phyloP scores from a whole-genome alignment of 371 early-diverging fungal species.

The Apophysomyces variabilis region DNA sequence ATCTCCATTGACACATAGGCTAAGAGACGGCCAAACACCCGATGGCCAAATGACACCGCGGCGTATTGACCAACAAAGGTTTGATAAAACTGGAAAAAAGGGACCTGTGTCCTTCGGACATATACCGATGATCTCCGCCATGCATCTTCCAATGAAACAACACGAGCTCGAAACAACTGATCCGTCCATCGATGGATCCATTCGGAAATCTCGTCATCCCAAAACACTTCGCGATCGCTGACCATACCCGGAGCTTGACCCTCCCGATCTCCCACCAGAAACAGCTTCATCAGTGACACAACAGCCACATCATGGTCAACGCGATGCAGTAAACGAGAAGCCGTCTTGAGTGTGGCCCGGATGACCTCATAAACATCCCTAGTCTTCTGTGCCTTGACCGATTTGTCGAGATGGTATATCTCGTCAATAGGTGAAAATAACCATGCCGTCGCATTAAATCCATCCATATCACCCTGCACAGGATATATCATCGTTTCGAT shows the following conservation, averaged over 20 bases:
- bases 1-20: slow-evolving; percentile 52
- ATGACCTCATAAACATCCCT: slow-evolving; percentile 34
- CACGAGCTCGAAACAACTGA: slow-evolving; percentile 29
- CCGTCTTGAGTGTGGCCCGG: slow-evolving; percentile 42
- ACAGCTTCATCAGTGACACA: slow-evolving; percentile 58
- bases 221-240: slow-evolving; percentile 56
- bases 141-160: slow-evolving; percentile 36
- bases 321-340: slow-evolving; percentile 19
- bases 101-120: slow-evolving; percentile 45
- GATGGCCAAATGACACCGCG: slow-evolving; percentile 48
- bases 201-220: slow-evolving; percentile 44
- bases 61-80: slow-evolving; percentile 63
- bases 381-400: slow-evolving; percentile 30
- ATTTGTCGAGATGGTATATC: slow-evolving; percentile 51
- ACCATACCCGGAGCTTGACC: slow-evolving; percentile 36
- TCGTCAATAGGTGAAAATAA: slow-evolving; percentile 62
- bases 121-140: slow-evolving; percentile 49
- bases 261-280: slow-evolving; percentile 47
- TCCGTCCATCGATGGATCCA: slow-evolving; percentile 47
- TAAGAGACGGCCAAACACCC: slow-evolving; percentile 45
- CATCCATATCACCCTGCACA: neutral
- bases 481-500: slow-evolving; percentile 35
- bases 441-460: slow-evolving; percentile 35
- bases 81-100: slow-evolving; percentile 65
- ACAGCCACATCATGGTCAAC: slow-evolving; percentile 46